Evolutionary conservation across 371 early-diverging fungal genomes (phyloP), one percentile per base, ranked within the genome.

Genomic region (Neoconidiobolus thromboides): DNA sequence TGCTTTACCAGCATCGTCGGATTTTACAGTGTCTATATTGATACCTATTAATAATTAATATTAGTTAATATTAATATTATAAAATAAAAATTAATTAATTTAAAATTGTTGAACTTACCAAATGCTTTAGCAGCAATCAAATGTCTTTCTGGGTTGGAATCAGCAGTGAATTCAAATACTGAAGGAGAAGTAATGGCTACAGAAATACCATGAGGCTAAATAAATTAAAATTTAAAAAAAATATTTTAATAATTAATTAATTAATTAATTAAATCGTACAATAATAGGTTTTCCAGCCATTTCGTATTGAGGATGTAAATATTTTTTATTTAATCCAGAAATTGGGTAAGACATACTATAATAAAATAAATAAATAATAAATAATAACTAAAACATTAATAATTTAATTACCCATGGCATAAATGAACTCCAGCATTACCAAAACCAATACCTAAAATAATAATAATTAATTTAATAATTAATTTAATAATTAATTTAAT

Each of bases 401-500:
- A 60, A 26, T 41, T 10, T 43, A 14, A 38, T 7, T 57, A 57
- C 57, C 57, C 57, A 46, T 57, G 57, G 62, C 73, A 69, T 63
- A 78, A 69, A 68, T 86, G 86, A 26, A 88, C 89, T 61, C 91
- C 91, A 44, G 90, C 93, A 64, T 90, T 90, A 60, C 93, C 93
- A 63, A 92, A 92, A 46, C 93, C 93, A 62, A 89, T 89, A 65
- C 87, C 26, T 26, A 26, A 26, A 26, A 26, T 26, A 26, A 26
- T 26, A 26, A 26, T 26, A 26, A 26, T 26, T 26, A 26, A 26
- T 26, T 26, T 26, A 26, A 26, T 26, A 26, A 26, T 26, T 26
- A 26, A 26, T 26, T 26, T 26, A 26, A 26, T 26, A 26, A 26
- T 26, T 26, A 26, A 26, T 26, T 26, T 26, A 26, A 26, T 26